Evolutionary conservation across 495 filamentous ascomycete species (phyloP).

Genomic region (Penicillium longicatenatum): DNA sequence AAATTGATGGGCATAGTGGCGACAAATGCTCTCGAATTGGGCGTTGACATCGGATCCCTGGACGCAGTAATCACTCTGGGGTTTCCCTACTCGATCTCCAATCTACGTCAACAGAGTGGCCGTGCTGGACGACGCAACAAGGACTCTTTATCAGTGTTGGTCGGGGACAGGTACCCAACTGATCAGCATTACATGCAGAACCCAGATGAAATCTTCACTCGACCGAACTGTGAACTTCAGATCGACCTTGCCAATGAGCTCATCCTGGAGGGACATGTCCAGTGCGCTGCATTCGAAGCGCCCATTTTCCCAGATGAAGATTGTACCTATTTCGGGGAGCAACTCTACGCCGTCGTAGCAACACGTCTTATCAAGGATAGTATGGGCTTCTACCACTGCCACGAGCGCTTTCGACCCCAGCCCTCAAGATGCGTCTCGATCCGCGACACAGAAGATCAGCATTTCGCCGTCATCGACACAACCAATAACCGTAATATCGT

Average conservation of each 20-base stretch:
- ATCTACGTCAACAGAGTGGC: slow-evolving; percentile 92
- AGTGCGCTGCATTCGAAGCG: slow-evolving; percentile 95
- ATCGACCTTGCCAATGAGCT: slow-evolving; percentile 91
- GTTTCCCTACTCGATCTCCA: slow-evolving; percentile 94
- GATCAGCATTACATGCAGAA: slow-evolving; percentile 98
- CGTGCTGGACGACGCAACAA: slow-evolving; percentile 91
- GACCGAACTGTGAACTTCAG: slow-evolving; percentile 84
- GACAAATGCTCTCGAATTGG: slow-evolving; percentile 89
- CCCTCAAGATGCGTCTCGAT: slow-evolving; percentile 85
- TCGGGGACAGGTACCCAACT: slow-evolving; percentile 90
- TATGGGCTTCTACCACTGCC: slow-evolving; percentile 84
- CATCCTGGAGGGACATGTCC: slow-evolving; percentile 88
- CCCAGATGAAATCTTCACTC: slow-evolving; percentile 93
- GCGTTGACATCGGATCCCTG: slow-evolving; percentile 92
- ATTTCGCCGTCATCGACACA: slow-evolving; percentile 91
- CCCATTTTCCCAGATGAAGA: slow-evolving; percentile 81
- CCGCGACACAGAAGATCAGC: slow-evolving; percentile 86
- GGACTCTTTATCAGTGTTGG: slow-evolving; percentile 86
- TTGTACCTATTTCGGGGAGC: slow-evolving; percentile 73
- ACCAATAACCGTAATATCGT: slow-evolving; percentile 80
- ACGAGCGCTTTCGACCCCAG: slow-evolving; percentile 81
- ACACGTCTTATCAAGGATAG: slow-evolving; percentile 75
- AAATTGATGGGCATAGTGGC: slow-evolving; percentile 92
- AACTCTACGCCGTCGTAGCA: slow-evolving; percentile 69
- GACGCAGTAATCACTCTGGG: slow-evolving; percentile 94